Percentiles rank a stretch among this genome's conserved stretches.
Conservation (phyloP, 2,329 filamentous ascomycete genomes). For the Fusarium pseudonygamai region DNA sequence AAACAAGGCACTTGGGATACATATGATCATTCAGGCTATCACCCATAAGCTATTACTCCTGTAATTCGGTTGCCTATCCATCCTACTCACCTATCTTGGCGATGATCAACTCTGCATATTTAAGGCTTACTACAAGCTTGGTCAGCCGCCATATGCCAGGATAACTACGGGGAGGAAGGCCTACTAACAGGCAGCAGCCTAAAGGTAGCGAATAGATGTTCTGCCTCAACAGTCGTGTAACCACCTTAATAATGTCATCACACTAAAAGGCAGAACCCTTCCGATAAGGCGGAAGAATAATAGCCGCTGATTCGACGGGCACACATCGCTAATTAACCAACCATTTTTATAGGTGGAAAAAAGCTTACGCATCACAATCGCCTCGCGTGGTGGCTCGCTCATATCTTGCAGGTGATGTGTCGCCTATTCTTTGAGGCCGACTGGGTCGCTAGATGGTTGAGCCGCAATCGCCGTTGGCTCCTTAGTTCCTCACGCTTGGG, state of each 20-base stretch:
- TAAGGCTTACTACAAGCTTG: background rate
- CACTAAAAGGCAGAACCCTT: background rate
- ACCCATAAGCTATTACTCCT: background rate
- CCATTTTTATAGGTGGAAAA: background rate
- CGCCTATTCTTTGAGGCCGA: background rate
- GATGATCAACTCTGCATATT: background rate
- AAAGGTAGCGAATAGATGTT: background rate
- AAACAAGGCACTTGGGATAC: rapidly evolving
- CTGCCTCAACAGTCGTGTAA: background rate
- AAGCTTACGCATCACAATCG: rapidly evolving
- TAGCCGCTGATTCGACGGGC: background rate
- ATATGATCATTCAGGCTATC: no score
- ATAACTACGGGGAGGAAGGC: background rate
- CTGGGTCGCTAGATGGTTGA: background rate
- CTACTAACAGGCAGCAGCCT: background rate
- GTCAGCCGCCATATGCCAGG: background rate
- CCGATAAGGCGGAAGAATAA: background rate
- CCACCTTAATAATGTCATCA: background rate
- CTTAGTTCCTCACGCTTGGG: background rate
- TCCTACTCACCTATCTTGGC: no score
- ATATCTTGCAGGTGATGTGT: no score
- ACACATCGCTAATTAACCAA: background rate
- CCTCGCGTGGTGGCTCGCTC: background rate
- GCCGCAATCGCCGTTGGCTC: background rate
- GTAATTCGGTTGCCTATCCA: no score